Evolutionary conservation across 331 rosid genomes (phyloP), one percentile per base, ranked within the genome.

Genomic region (Malus hybrid): DNA sequence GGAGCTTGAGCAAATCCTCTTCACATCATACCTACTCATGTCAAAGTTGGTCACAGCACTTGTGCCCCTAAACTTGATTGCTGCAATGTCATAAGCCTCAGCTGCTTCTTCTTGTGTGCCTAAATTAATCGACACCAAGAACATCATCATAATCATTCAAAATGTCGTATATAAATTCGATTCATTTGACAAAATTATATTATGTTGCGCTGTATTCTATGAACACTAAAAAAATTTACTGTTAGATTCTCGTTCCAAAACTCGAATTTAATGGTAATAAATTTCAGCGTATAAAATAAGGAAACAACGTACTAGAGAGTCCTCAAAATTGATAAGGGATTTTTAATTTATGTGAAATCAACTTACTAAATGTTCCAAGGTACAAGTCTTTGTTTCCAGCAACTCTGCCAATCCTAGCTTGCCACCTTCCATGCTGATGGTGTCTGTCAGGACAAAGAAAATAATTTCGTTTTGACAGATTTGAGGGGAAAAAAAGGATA

Each of bases 361-460:
- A 39, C 46, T 39, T 39, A 39, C 46, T 39, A 39, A 39, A 39
- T 39, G 46, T 95, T 46, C 99, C 99, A 27, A 95, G 97, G 91
- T 95, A 92, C 87, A 95, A 83, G 82, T 95, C 99, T 69, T 95
- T 95, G 84, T 95, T 95, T 71, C 99, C 99, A 9, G 99, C 97
- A 72, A 95, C 99, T 78, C 99, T 84, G 73, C 97, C 99, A 50
- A 95, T 95, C 54, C 99, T 81, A 76, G 99, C 99, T 83, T 95
- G 99, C 99, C 99, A 95, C 84, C 99, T 92, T 80, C 99, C 99
- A 90, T 95, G 97, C 80, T 95, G 99, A 84, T 95, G 99, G 82
- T 95, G 99, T 78, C 99, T 92, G 87, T 68, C 74, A 72, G 54
- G 44, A 76, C 24, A 79, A 64, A 70, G 66, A 48, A 74, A 80